A percentile compares a stretch with the other conserved stretches of the same genome.
phyloP scores from a whole-genome alignment of 129 eudicot genomes.

The Flaveria trinervia region DNA sequence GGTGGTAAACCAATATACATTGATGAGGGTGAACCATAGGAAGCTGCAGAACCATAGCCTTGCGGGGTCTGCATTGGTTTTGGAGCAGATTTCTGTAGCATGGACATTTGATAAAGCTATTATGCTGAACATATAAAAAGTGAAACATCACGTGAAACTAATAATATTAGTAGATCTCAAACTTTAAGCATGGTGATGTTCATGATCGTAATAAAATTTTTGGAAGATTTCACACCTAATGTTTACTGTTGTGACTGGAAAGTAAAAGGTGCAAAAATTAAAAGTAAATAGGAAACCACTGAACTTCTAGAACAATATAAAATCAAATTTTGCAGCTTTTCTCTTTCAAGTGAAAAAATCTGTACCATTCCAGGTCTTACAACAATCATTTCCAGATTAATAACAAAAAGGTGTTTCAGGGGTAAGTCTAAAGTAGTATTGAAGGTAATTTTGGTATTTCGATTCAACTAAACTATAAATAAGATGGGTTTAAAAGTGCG shows the following conservation, averaged over 20 bases:
- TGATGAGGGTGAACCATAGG: conserved; percentile 78
- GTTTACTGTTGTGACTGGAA: not conserved
- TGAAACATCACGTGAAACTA: not conserved
- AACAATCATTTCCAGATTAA: not conserved
- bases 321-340: not conserved
- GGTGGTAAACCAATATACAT: conserved; percentile 81
- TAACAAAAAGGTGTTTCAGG: not conserved
- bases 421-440: not conserved
- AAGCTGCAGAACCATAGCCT: conserved; percentile 58
- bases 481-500: not conserved
- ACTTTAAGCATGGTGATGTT: not conserved
- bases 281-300: not conserved
- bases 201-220: not conserved
- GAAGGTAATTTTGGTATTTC: not conserved
- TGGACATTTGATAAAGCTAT: not conserved
- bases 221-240: not conserved
- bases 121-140: not conserved
- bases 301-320: not conserved
- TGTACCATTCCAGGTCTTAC: not conserved
- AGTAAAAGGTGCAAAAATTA: not conserved
- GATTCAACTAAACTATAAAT: not conserved
- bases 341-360: not conserved
- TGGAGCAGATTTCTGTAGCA: conserved; percentile 74
- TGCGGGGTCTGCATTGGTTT: conserved; percentile 74
- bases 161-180: not conserved